Evolutionary conservation across 139 green algal species (phyloP).

Genomic region (Chlorella vulgaris): DNA sequence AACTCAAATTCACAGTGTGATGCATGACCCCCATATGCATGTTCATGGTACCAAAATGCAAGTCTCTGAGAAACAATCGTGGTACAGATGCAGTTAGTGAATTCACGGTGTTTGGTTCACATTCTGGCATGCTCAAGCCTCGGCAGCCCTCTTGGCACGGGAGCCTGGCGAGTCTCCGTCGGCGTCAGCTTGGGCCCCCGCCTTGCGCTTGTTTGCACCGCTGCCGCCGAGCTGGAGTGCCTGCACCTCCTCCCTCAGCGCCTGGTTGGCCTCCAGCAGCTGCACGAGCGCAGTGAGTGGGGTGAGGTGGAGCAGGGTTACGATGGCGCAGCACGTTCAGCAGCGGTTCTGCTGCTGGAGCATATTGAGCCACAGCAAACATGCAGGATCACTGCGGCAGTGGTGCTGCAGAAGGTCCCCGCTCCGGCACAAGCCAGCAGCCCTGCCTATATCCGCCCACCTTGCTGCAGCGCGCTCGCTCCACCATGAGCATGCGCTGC

Average conservation of each 20-base stretch:
- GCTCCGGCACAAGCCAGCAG: no score
- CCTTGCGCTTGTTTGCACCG: not conserved
- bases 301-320: not conserved
- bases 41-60: no score
- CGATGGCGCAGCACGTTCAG: not conserved
- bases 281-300: not conserved
- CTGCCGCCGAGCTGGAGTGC: not conserved
- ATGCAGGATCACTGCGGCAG: no score
- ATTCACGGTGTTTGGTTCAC: no score
- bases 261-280: not conserved
- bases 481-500: conserved; percentile 12
- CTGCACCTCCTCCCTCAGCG: not conserved
- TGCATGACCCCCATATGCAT: no score
- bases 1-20: no score
- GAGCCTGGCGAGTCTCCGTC: not conserved
- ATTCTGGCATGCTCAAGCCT: not conserved
- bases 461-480: not conserved
- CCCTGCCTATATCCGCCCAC: not conserved
- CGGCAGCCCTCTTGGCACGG: not conserved
- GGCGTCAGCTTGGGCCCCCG: not conserved
- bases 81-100: not conserved
- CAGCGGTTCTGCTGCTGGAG: no score
- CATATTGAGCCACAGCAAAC: no score
- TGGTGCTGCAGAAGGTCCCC: no score
- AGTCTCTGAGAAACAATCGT: not conserved